Percentiles rank a stretch among this genome's conserved stretches.
phyloP scores from a whole-genome alignment of 345 rosid genomes.

The Sonneratia caseolaris region DNA sequence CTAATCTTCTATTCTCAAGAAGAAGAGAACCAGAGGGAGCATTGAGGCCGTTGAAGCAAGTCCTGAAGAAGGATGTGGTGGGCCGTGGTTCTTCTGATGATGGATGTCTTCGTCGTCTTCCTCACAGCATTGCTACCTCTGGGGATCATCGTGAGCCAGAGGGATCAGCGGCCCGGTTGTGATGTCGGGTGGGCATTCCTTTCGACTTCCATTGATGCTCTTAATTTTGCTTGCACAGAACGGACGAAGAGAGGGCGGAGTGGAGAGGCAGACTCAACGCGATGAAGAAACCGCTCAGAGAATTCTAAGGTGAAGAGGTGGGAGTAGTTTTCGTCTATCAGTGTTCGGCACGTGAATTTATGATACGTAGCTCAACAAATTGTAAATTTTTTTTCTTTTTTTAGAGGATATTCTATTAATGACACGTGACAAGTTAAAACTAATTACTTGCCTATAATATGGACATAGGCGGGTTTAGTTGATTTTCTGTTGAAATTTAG shows the following conservation, averaged over 20 bases:
- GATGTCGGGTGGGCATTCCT: not conserved
- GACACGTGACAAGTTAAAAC: not conserved
- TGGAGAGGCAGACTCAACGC: not conserved
- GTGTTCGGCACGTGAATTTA: not conserved
- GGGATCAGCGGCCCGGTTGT: not conserved
- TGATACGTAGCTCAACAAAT: not conserved
- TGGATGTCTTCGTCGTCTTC: not conserved
- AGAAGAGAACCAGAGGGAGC: constrained; percentile 51
- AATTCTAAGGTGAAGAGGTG: not conserved
- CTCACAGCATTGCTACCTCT: not conserved
- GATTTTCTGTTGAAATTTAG: no score
- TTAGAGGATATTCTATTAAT: not conserved
- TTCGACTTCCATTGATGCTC: not conserved
- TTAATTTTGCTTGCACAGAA: not conserved
- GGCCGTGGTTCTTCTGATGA: constrained; percentile 1
- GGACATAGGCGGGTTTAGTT: no score
- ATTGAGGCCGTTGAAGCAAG: constrained; percentile 57
- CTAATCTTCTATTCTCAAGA: not conserved
- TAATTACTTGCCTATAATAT: no score
- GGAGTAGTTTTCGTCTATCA: not conserved
- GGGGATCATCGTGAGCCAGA: no score
- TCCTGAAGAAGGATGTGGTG: constrained; percentile 35
- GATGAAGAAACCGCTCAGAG: not conserved
- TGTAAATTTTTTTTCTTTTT: not conserved
- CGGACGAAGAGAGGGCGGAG: not conserved